Evolutionary conservation across 192 early-diverging fungal genomes (phyloP).

Genomic region (Coemansia pectinata): DNA sequence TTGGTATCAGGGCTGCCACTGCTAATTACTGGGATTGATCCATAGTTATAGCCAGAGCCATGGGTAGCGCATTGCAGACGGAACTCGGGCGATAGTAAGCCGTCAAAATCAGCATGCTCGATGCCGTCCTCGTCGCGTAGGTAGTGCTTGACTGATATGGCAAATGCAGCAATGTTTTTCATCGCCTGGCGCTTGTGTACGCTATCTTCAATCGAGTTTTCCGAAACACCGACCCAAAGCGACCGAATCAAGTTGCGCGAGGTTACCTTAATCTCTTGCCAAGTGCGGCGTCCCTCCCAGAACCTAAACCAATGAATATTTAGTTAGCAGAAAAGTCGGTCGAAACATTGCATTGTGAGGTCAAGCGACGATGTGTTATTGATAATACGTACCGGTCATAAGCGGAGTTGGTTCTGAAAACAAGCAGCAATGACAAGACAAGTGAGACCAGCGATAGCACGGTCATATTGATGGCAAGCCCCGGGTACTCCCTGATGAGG

Average conservation of each 20-base stretch:
- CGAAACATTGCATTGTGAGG: background rate
- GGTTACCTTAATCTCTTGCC: constrained; percentile 68
- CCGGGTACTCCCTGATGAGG: constrained; percentile 31
- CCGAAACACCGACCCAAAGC: constrained; percentile 69
- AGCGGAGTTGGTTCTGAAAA: constrained; percentile 61
- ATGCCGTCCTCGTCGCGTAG: constrained; percentile 73
- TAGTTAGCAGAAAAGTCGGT: background rate
- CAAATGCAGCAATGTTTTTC: constrained; percentile 80
- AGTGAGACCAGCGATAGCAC: constrained; percentile 55
- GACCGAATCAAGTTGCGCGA: constrained; percentile 78
- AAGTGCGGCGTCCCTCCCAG: constrained; percentile 85
- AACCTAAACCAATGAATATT: background rate
- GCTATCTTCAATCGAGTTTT: constrained; percentile 57
- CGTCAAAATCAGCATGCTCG: constrained; percentile 69
- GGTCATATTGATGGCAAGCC: constrained; percentile 31
- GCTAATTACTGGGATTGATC: constrained; percentile 18
- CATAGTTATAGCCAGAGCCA: constrained; percentile 33
- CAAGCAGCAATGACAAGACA: constrained; percentile 58
- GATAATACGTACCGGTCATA: constrained; percentile 64
- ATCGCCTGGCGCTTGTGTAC: constrained; percentile 63
- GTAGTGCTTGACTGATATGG: constrained; percentile 80
- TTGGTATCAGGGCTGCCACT: background rate
- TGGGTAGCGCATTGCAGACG: constrained; percentile 40
- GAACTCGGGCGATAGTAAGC: constrained; percentile 54
- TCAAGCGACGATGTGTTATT: background rate